A percentile compares a stretch with the other conserved stretches of the same genome.
These are phyloP conservation scores for Entomortierella parvispora DNA, from an alignment of 192 early-diverging fungal genomes.

Conservation along the genomic window DNA sequence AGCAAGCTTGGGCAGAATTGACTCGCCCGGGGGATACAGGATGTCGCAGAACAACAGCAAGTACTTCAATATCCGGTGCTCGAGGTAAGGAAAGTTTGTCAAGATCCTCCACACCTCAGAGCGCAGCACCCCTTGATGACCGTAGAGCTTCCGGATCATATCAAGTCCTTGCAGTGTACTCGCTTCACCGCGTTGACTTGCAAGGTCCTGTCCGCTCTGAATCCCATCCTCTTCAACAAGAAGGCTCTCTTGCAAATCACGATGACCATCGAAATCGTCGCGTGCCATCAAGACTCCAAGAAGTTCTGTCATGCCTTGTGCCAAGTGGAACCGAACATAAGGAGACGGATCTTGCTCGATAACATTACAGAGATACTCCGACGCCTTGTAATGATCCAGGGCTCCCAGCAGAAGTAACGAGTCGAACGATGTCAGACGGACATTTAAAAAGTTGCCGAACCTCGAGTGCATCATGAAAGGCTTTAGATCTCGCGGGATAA, in stretches of 20 bases:
- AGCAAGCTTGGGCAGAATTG: constrained; percentile 61
- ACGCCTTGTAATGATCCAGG: constrained; percentile 53
- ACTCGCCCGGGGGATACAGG: constrained; percentile 67
- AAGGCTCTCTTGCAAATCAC: constrained; percentile 45
- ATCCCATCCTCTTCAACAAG: constrained; percentile 62
- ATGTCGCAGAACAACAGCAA: constrained; percentile 72
- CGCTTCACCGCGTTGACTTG: constrained; percentile 15
- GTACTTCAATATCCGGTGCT: constrained; percentile 66
- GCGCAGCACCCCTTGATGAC: constrained; percentile 33
- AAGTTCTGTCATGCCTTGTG: constrained; percentile 57
- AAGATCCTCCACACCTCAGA: constrained; percentile 37
- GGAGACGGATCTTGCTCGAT: constrained; percentile 72
- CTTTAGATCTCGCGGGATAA: constrained; percentile 72
- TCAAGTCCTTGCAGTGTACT: constrained; percentile 16
- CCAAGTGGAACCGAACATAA: constrained; percentile 67
- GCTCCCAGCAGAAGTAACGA: constrained; percentile 80
- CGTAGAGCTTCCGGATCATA: constrained; percentile 33
- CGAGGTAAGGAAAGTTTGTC: constrained; percentile 51
- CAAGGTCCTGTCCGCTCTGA: constrained; percentile 36
- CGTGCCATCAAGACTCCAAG: constrained; percentile 57
- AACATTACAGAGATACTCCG: constrained; percentile 68
- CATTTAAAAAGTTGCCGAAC: constrained; percentile 74
- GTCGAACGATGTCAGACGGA: constrained; percentile 81
- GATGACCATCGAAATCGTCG: constrained; percentile 6
- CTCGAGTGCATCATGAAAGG: constrained; percentile 81